Percentiles rank a stretch among this genome's conserved stretches.
Evolutionary conservation across 2,329 filamentous ascomycete species (phyloP).

Genomic region (Aspergillus hiratsukae): DNA sequence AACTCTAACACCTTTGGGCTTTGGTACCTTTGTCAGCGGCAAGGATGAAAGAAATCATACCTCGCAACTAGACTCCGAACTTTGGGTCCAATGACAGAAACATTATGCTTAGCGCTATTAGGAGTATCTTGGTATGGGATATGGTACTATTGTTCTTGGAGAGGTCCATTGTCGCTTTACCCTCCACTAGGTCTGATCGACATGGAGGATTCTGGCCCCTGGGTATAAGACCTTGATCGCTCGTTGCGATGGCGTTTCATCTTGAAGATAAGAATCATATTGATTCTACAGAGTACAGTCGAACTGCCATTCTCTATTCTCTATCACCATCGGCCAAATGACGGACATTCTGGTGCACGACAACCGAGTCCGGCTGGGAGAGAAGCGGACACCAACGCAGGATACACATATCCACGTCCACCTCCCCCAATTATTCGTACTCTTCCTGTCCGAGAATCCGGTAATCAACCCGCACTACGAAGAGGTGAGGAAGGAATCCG

Average conservation of each 20-base stretch:
- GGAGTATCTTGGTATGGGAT: too few species aligned
- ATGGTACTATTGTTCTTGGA: not conserved
- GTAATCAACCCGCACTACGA: constrained; percentile 21
- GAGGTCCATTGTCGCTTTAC: not conserved
- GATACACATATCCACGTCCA: constrained; percentile 3
- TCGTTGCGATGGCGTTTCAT: not conserved
- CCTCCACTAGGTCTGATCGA: not conserved
- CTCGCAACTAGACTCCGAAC: too few species aligned
- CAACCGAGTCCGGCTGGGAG: not conserved
- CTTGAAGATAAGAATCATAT: too few species aligned
- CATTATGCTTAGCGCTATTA: too few species aligned
- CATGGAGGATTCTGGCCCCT: not conserved
- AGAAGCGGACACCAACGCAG: not conserved
- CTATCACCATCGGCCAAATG: not conserved
- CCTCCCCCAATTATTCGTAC: constrained; percentile 27
- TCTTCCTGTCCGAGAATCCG: constrained; percentile 23
- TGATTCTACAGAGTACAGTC: too few species aligned
- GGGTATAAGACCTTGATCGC: not conserved
- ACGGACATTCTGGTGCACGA: not conserved
- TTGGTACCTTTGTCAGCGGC: too few species aligned
- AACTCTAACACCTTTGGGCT: too few species aligned
- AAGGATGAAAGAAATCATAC: too few species aligned
- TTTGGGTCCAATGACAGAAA: too few species aligned
- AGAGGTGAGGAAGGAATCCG: constrained; percentile 18
- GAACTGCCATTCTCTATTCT: not conserved